Evolutionary conservation across 2,329 filamentous ascomycete genomes (phyloP).

Genomic region (Exophiala alcalophila): DNA sequence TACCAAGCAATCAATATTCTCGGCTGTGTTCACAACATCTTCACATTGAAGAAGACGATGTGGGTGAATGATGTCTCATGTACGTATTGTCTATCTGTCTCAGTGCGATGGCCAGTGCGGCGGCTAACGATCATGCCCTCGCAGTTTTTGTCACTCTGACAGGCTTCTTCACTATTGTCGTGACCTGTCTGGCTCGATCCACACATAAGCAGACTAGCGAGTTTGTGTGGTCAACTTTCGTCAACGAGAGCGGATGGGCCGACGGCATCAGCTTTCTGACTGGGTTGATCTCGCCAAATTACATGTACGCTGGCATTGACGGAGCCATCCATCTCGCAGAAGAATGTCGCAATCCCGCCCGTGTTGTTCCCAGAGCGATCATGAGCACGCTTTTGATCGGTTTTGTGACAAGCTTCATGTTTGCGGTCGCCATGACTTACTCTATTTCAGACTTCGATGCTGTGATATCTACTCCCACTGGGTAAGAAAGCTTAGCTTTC

Average conservation of each 20-base stretch:
- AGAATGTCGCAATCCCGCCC: constrained; percentile 36
- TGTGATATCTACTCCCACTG: constrained; percentile 10
- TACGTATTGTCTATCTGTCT: constrained; percentile 15
- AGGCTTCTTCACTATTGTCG: constrained; percentile 35
- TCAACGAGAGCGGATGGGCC: constrained; percentile 28
- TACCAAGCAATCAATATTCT: constrained; percentile 27
- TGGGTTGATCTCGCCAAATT: constrained; percentile 40
- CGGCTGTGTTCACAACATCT: constrained; percentile 29
- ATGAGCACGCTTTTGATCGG: constrained; percentile 36
- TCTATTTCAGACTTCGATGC: constrained; percentile 25
- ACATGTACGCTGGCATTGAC: constrained; percentile 40
- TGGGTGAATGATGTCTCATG: constrained; percentile 21
- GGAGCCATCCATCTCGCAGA: constrained; percentile 41
- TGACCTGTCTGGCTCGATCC: constrained; percentile 34
- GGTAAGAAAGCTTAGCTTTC: neutral
- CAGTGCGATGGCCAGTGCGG: neutral
- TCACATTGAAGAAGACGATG: constrained; percentile 10
- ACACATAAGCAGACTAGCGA: constrained; percentile 12
- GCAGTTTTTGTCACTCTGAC: constrained; percentile 29
- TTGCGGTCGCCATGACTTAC: constrained; percentile 23
- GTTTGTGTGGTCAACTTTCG: constrained; percentile 27
- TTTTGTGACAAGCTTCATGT: constrained; percentile 34
- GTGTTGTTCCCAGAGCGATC: constrained; percentile 36
- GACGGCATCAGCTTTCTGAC: constrained; percentile 39
- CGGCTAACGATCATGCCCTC: constrained; percentile 2